Conservation (phyloP, 495 filamentous ascomycete species). For the Aspergillus coremiiformis region DNA sequence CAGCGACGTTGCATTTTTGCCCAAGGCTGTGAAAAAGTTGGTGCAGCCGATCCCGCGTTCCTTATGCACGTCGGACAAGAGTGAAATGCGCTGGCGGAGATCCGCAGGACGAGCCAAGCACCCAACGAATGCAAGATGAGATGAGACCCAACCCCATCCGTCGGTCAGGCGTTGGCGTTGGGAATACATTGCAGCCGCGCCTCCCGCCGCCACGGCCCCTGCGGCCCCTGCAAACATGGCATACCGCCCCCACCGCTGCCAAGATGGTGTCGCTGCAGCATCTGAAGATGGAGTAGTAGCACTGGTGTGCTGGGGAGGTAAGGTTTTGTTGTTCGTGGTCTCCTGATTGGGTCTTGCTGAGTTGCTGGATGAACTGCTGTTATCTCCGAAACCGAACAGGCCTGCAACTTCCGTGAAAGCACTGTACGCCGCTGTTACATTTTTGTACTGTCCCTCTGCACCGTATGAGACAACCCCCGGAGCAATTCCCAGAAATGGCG, state of each 20-base stretch:
- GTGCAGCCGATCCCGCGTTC: slow-evolving; percentile 58
- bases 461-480: slow-evolving; percentile 84
- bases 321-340: slow-evolving; percentile 11
- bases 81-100: slow-evolving; percentile 55
- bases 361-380: slow-evolving; percentile 16
- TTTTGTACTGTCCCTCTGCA: slow-evolving; percentile 77
- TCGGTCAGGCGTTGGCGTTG: slow-evolving; percentile 69
- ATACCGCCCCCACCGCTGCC: slow-evolving; percentile 71
- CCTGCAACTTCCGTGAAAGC: slow-evolving; percentile 58
- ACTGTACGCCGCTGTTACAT: slow-evolving; percentile 59
- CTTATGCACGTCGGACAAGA: slow-evolving; percentile 48
- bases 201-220: slow-evolving; percentile 74
- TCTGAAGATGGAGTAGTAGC: slow-evolving; percentile 33
- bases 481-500: slow-evolving; percentile 84
- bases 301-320: slow-evolving; percentile 20
- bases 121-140: slow-evolving; percentile 93
- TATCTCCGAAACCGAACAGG: slow-evolving; percentile 50
- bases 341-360: slow-evolving; percentile 7
- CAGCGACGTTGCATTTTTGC: slow-evolving; percentile 46
- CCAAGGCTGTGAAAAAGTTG: slow-evolving; percentile 79
- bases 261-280: slow-evolving; percentile 50
- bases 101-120: slow-evolving; percentile 75
- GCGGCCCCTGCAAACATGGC: slow-evolving; percentile 79
- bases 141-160: slow-evolving; percentile 72
- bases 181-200: slow-evolving; percentile 78